Evolutionary conservation across 768 basidiomycete species (phyloP).

Genomic region (Boletales sp.): DNA sequence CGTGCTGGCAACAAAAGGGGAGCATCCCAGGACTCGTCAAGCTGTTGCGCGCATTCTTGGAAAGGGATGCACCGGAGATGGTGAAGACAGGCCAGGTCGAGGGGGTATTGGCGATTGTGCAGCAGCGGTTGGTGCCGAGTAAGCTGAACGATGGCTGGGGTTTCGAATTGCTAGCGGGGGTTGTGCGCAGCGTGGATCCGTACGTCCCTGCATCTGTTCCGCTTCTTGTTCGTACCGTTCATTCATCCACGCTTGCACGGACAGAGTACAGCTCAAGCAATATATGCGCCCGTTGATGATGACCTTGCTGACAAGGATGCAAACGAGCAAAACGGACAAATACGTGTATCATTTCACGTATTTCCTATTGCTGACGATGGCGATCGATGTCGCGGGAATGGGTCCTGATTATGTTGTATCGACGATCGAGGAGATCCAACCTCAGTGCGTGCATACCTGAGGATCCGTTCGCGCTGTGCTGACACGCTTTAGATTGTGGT

Average conservation of each 20-base stretch:
- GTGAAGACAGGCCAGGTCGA: slow-evolving; percentile 67
- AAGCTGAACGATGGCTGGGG: slow-evolving; percentile 90
- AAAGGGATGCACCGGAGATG: slow-evolving; percentile 66
- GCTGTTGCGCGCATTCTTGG: slow-evolving; percentile 79
- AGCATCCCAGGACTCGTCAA: slow-evolving; percentile 92
- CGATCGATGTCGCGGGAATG: slow-evolving; percentile 68
- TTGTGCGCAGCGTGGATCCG: slow-evolving; percentile 72
- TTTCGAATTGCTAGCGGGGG: slow-evolving; percentile 80
- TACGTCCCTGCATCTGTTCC: slow-evolving; percentile 25
- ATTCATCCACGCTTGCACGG: background rate
- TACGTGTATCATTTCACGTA: slow-evolving; percentile 79
- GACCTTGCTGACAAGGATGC: slow-evolving; percentile 81
- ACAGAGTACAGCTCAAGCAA: slow-evolving; percentile 59
- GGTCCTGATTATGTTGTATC: slow-evolving; percentile 76
- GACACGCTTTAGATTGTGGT: slow-evolving; percentile 57
- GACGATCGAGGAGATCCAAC: slow-evolving; percentile 81
- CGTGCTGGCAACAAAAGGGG: slow-evolving; percentile 91
- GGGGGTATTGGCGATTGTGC: slow-evolving; percentile 79
- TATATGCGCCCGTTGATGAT: slow-evolving; percentile 75
- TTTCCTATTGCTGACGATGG: slow-evolving; percentile 75
- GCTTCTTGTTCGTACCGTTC: background rate
- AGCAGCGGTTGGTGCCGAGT: slow-evolving; percentile 85
- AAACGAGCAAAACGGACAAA: slow-evolving; percentile 84
- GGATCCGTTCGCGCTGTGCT: background rate
- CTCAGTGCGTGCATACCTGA: slow-evolving; percentile 46